Conservation (phyloP, 352 stramenopile species). For the Phytophthora brassicae region DNA sequence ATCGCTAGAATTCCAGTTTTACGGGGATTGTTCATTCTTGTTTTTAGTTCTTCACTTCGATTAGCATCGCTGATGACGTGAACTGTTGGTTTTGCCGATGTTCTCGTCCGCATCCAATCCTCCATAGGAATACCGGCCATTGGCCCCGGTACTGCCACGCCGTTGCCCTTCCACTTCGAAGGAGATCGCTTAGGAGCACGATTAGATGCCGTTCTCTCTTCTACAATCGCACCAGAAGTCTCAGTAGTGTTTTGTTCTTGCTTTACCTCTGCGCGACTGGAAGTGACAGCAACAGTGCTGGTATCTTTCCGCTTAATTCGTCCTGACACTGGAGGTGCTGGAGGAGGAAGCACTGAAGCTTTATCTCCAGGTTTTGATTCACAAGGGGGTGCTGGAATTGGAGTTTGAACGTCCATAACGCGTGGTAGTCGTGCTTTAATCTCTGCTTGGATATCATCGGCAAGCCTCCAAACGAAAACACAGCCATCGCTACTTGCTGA, state of each 20-base stretch:
- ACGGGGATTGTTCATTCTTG: neutral
- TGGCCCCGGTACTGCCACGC: constrained; percentile 43
- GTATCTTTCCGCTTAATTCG: neutral
- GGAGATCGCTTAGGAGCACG: constrained; percentile 21
- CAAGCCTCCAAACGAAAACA: constrained; percentile 88
- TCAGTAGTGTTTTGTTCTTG: neutral
- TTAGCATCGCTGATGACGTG: constrained; percentile 22
- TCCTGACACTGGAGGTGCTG: constrained; percentile 31
- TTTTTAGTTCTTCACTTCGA: neutral
- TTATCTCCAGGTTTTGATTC: constrained; percentile 5
- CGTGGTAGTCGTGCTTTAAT: constrained; percentile 62
- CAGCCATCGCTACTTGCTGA: constrained; percentile 83
- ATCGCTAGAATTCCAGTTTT: constrained; percentile 27
- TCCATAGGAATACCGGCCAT: constrained; percentile 62
- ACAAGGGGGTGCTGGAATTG: constrained; percentile 31
- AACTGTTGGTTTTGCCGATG: constrained; percentile 52
- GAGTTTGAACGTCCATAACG: constrained; percentile 31
- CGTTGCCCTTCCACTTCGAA: constrained; percentile 54
- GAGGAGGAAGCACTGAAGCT: constrained; percentile 22
- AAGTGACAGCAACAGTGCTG: neutral
- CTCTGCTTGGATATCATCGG: constrained; percentile 66
- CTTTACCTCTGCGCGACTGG: neutral
- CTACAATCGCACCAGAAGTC: neutral
- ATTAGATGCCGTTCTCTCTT: constrained; percentile 1
- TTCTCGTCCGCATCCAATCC: constrained; percentile 74